phyloP scores from a whole-genome alignment of 805 yeast species.

The Suhomyces sp. region DNA sequence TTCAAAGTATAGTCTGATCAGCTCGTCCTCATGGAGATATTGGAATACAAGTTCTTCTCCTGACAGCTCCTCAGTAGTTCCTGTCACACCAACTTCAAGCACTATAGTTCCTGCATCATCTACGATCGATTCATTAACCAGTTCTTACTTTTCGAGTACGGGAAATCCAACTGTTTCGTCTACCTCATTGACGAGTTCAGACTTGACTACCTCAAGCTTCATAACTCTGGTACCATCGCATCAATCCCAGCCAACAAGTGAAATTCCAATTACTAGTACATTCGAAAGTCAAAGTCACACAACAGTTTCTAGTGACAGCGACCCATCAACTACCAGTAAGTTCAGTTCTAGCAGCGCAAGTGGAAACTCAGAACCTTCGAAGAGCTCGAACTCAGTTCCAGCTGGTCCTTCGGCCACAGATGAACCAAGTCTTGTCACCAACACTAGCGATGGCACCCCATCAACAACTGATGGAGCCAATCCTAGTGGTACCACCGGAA shows the following conservation, averaged over 20 bases:
- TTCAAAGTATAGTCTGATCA: background rate
- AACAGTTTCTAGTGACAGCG: background rate
- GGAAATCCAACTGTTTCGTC: background rate
- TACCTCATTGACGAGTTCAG: background rate
- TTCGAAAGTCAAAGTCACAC: background rate
- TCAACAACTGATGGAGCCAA: background rate
- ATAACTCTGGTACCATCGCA: background rate
- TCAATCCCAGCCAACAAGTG: background rate
- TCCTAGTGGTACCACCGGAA: background rate
- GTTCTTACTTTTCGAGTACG: background rate
- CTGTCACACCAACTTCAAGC: background rate
- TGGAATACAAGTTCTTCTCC: background rate
- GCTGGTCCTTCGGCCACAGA: background rate
- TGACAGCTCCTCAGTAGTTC: background rate
- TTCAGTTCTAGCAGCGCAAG: background rate
- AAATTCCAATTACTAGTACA: background rate
- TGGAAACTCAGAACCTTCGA: background rate
- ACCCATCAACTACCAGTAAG: background rate
- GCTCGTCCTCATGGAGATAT: background rate
- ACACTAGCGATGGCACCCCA: background rate
- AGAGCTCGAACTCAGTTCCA: background rate
- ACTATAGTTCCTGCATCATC: background rate
- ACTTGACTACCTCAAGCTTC: background rate
- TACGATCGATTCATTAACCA: background rate
- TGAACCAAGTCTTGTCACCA: background rate